Percentiles rank a stretch among this genome's conserved stretches.
Conservation (phyloP, 306 rosid species). For the Cercis canadensis region DNA sequence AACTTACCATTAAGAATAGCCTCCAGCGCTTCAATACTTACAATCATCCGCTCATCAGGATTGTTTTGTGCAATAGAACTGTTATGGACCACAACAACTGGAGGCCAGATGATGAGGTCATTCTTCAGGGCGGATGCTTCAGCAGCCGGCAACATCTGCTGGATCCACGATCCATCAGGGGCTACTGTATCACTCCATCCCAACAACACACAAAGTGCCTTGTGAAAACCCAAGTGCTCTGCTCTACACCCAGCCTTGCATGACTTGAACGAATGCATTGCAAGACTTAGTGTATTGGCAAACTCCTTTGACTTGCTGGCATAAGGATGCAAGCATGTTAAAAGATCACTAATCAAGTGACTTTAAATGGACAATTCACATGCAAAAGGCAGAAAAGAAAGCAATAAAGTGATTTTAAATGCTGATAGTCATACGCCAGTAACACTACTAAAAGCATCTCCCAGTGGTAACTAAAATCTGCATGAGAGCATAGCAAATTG, state of each 20-base stretch:
- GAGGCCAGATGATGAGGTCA: conserved; percentile 57
- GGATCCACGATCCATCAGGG: conserved; percentile 39
- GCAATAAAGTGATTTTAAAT: not conserved
- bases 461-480: not conserved
- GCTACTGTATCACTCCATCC: conserved; percentile 49
- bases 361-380: not conserved
- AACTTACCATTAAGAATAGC: conserved; percentile 39
- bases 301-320: conserved; percentile 46
- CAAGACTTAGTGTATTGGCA: conserved; percentile 29
- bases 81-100: conserved; percentile 52
- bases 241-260: conserved; percentile 34
- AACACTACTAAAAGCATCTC: not conserved
- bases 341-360: conserved; percentile 21
- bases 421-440: not conserved
- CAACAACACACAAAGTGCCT: conserved; percentile 54
- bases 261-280: conserved; percentile 41
- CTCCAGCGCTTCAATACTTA: conserved; percentile 41
- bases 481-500: not conserved
- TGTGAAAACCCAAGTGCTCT: conserved; percentile 60
- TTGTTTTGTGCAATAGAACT: conserved; percentile 33
- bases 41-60: conserved; percentile 25
- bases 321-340: conserved; percentile 8
- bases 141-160: conserved; percentile 35
- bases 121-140: conserved; percentile 46
- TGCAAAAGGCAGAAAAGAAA: not conserved